Percentiles rank a stretch among this genome's conserved stretches.
These are phyloP conservation scores for Rosa rugosa DNA, from an alignment of 306 rosid genomes.

Conservation along the genomic window DNA sequence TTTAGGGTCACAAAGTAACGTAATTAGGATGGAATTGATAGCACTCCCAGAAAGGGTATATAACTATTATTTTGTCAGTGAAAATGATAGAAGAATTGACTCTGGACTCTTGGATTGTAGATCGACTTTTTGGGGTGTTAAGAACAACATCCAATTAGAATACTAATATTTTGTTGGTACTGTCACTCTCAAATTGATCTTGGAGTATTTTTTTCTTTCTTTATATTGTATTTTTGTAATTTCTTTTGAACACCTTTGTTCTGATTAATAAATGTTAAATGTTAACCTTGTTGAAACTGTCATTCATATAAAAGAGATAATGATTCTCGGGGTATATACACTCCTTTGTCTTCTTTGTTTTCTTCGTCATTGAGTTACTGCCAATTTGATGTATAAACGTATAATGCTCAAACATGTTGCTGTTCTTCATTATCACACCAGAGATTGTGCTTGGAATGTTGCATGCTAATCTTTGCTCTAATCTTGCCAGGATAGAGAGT, in stretches of 20 bases:
- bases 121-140: background rate
- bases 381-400: background rate
- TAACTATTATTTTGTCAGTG: background rate
- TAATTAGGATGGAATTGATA: too few species aligned
- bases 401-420: background rate
- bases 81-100: background rate
- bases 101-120: background rate
- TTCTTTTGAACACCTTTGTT: background rate
- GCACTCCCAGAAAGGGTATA: background rate
- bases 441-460: background rate
- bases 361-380: background rate
- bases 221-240: background rate
- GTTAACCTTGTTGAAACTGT: background rate
- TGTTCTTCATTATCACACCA: constrained; percentile 2
- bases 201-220: too few species aligned
- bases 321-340: background rate
- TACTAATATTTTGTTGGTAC: background rate
- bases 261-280: background rate
- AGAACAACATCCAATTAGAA: background rate
- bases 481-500: constrained; percentile 73
- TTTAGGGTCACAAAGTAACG: too few species aligned
- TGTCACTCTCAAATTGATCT: background rate
- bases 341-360: background rate
- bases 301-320: too few species aligned
- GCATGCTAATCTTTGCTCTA: constrained; percentile 21